Base-by-base conservation (phyloP, 1,284 basidiomycete genomes). In the Tranzscheliella williamsii region DNA sequence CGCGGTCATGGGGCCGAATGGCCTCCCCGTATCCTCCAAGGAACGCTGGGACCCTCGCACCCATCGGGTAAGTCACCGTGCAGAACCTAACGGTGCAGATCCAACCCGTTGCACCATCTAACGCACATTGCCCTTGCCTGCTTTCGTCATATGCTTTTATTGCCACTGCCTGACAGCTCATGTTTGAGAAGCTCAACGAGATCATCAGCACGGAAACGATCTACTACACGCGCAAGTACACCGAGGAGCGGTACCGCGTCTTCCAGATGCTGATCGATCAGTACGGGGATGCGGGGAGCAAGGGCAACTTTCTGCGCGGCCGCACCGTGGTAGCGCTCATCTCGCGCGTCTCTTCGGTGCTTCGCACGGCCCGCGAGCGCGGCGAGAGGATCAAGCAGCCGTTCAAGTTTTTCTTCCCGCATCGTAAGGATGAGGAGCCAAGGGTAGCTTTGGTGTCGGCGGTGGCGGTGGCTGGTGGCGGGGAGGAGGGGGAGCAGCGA, bases 101-200 rank as follows among this genome's bases (percentile, higher is more conserved):
- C 11, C 27, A 29, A n/a, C 11, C 11, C 11, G 11, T n/a, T 11
- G 11, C 27, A 29, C 11, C 11, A 29, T 11, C 11, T 11, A 11
- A 29, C n/a, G 11, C 11, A n/a, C 11, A 29, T 29, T n/a, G n/a
- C 11, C 27, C 11, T n/a, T 11, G n/a, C 11, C 27, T 11, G 11
- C n/a, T n/a, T n/a, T n/a, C n/a, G n/a, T n/a, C n/a, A n/a, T n/a
- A n/a, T n/a, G n/a, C n/a, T n/a, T n/a, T n/a, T n/a, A n/a, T n/a
- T n/a, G n/a, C n/a, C n/a, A n/a, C n/a, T n/a, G n/a, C n/a, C n/a
- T n/a, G n/a, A n/a, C 35, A 51, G 4, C 61, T 64, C 12, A 57
- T 64, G 49, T 64, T 64, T 13, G 49, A 48, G 17, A 64, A 64
- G 34, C 54, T 64, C 33, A 55, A 58, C 43, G 61, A 64, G 17